These are phyloP conservation scores for Podospora anserina DNA, from an alignment of 495 filamentous ascomycete species.

Conservation along the genomic window DNA sequence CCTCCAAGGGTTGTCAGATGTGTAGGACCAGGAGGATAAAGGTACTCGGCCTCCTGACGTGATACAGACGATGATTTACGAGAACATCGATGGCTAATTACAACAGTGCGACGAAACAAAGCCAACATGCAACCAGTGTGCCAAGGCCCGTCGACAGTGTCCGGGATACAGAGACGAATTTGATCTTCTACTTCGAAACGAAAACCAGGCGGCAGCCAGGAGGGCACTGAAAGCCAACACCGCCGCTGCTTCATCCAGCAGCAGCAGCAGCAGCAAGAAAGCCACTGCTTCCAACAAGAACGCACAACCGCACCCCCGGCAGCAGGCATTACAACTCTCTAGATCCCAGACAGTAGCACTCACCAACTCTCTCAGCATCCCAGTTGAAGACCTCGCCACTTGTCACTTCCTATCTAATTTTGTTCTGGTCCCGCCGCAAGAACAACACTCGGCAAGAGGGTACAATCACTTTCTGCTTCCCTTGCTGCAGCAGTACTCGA, in stretches of 20 bases:
- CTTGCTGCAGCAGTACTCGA: constrained; percentile 39
- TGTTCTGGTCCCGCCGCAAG: constrained; percentile 46
- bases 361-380: constrained; percentile 29
- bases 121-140: constrained; percentile 65
- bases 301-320: background rate
- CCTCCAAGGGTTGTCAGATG: constrained; percentile 69
- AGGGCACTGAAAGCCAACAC: constrained; percentile 43
- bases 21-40: constrained; percentile 69
- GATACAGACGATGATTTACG: background rate
- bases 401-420: constrained; percentile 57
- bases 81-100: background rate
- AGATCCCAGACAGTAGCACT: constrained; percentile 12
- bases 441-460: constrained; percentile 39
- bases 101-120: constrained; percentile 65
- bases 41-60: constrained; percentile 43
- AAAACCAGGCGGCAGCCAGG: constrained; percentile 58
- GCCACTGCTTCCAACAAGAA: background rate
- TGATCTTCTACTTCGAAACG: constrained; percentile 64
- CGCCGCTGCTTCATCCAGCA: background rate
- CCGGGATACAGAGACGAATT: constrained; percentile 68
- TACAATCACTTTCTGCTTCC: constrained; percentile 58
- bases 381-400: constrained; percentile 48
- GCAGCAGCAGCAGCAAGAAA: constrained; percentile 4
- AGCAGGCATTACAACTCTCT: constrained; percentile 11
- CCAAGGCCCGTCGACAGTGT: constrained; percentile 62